Base-by-base conservation (phyloP, 805 yeast species). In the Saturnispora zaruensis region DNA sequence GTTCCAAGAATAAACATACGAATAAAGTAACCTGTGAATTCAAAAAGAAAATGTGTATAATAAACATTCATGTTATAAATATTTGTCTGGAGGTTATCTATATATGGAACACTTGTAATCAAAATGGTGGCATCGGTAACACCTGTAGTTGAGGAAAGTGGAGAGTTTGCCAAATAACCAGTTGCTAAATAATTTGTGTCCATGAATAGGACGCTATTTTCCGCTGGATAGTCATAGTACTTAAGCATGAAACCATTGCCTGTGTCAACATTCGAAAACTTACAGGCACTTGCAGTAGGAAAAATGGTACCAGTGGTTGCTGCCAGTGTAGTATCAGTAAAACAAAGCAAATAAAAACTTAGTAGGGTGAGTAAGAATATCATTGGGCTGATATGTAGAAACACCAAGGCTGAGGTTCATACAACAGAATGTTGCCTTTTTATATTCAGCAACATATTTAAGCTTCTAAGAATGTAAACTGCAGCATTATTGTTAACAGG, bases 1-100 rank as follows among this genome's bases (percentile, higher is more conserved):
- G 32, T 26, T 26, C 11, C 11, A 11, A 26, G 11, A 26, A 26
- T 8, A 8, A 26, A 26, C 32, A 28, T 28, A 28, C 32, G 68
- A 24, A 42, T 14, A 33, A 52, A 60, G 20, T 52, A 55, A 49
- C 55, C 59, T 6, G 53, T 41, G 11, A 48, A 49, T 44, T 53
- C 58, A 9, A 52, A 30, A 21, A 41, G 50, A 28, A 54, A 48
- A 46, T 51, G 45, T 1, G 48, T 23, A 42, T 46, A 13, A 3
- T 18, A 37, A 6, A 20, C 41, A 20, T 6, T 9, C 23, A 37
- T 37, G 6, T 18, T 21, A 37, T 20, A 37, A 21, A 21, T 14
- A 3, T 24, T 18, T 18, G 21, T 37, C 8, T 37, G n/a, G 13
- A 11, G 8, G 20, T 18, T 13, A 37, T 13, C 8, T 8, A 13